phyloP scores from a whole-genome alignment of 2,329 filamentous ascomycete species.

The Fusarium phyllophilum region DNA sequence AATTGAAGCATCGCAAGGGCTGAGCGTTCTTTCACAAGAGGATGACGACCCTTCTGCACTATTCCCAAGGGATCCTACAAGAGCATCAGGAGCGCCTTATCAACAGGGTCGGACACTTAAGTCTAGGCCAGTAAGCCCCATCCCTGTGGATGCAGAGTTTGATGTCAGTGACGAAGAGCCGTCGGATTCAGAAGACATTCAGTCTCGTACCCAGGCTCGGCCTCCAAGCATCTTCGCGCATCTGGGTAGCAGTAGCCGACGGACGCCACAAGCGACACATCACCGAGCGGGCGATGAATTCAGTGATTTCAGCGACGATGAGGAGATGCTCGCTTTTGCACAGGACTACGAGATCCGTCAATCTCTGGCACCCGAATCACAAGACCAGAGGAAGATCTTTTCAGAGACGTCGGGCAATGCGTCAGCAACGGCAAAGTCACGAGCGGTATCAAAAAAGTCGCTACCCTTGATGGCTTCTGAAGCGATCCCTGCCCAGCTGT shows the following conservation, averaged over 20 bases:
- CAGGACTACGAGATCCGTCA: slow-evolving; percentile 60
- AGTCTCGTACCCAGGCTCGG: slow-evolving; percentile 27
- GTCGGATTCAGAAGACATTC: slow-evolving; percentile 46
- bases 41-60: slow-evolving; percentile 29
- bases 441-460: slow-evolving; percentile 47
- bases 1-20: slow-evolving; percentile 30
- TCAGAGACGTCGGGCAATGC: slow-evolving; percentile 62
- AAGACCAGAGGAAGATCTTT: slow-evolving; percentile 52
- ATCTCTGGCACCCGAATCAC: slow-evolving; percentile 37
- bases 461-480: slow-evolving; percentile 39
- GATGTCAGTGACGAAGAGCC: slow-evolving; percentile 44
- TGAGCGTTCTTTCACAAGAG: slow-evolving; percentile 41
- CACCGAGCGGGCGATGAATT: slow-evolving; percentile 49
- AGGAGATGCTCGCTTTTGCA: slow-evolving; percentile 63
- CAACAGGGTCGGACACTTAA: slow-evolving; percentile 13
- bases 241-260: slow-evolving; percentile 18
- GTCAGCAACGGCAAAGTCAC: slow-evolving; percentile 46
- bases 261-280: slow-evolving; percentile 24
- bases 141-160: slow-evolving; percentile 31
- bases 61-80: slow-evolving; percentile 43
- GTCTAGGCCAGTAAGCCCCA: not conserved
- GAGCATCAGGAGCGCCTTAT: not conserved
- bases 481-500: slow-evolving; percentile 62
- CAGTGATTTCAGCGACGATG: slow-evolving; percentile 62
- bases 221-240: slow-evolving; percentile 8